Conservation (phyloP, 495 filamentous ascomycete species). For the Jackrogersella minutella region DNA sequence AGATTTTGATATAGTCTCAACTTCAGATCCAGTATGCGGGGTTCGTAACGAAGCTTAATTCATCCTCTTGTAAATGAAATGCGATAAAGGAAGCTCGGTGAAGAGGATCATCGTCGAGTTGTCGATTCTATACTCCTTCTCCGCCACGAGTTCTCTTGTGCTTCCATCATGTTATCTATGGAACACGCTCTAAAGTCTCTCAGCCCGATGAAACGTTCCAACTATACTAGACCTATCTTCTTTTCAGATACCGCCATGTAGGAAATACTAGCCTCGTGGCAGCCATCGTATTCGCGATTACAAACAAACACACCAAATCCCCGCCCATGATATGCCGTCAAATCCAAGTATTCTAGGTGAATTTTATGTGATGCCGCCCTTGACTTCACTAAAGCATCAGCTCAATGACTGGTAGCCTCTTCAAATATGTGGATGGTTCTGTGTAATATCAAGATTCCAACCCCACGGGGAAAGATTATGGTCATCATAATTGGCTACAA, state of each 20-base stretch:
- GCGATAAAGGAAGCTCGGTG: constrained; percentile 19
- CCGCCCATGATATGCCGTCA: background rate
- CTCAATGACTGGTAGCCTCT: background rate
- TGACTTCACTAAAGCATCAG: background rate
- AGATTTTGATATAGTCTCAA: background rate
- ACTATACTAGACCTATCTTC: background rate
- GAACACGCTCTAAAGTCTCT: background rate
- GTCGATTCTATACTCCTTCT: background rate
- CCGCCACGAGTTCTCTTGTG: background rate
- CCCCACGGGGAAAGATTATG: constrained; percentile 29
- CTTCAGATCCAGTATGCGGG: constrained; percentile 8
- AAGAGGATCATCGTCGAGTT: constrained; percentile 21
- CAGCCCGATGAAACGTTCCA: background rate
- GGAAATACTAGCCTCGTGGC: background rate
- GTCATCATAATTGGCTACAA: background rate
- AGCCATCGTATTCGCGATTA: background rate
- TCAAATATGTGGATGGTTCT: background rate
- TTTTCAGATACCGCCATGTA: background rate
- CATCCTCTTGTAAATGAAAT: background rate
- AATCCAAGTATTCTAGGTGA: background rate
- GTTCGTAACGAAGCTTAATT: background rate
- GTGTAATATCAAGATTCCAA: background rate
- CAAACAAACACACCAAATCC: background rate
- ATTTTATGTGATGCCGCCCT: background rate
- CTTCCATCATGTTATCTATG: background rate